A percentile compares a stretch with the other conserved stretches of the same genome.
phyloP scores from a whole-genome alignment of 176 grass and related monocot genomes.

The Juncus effusus region DNA sequence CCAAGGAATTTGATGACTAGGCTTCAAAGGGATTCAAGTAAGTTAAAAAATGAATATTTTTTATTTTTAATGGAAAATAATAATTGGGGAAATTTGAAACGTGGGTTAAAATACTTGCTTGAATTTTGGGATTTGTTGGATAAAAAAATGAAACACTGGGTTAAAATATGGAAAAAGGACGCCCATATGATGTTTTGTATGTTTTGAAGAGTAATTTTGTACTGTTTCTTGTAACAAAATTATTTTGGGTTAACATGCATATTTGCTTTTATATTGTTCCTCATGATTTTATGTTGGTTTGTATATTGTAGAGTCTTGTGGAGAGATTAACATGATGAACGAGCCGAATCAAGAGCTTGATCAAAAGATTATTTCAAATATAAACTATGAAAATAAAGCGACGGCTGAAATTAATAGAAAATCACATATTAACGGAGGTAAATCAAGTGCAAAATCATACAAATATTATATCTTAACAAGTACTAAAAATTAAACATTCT shows the following conservation, averaged over 20 bases:
- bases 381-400: slow-evolving; percentile 6
- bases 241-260: neutral
- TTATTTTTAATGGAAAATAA: too few species aligned
- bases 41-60: slow-evolving; percentile 5
- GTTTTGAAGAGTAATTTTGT: neutral
- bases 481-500: neutral
- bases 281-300: slow-evolving; percentile 2
- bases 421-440: neutral
- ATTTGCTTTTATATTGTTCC: neutral
- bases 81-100: too few species aligned
- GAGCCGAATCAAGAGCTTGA: slow-evolving; percentile 31
- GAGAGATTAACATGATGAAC: slow-evolving; percentile 46
- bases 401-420: slow-evolving; percentile 13
- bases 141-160: too few species aligned
- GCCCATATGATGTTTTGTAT: too few species aligned
- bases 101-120: too few species aligned
- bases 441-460: neutral
- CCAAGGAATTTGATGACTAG: slow-evolving; percentile 33
- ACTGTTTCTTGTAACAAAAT: slow-evolving; percentile 3
- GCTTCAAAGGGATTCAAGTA: slow-evolving; percentile 63
- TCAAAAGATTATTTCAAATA: slow-evolving; percentile 20
- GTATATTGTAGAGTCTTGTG: slow-evolving; percentile 39
- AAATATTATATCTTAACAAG: neutral
- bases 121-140: too few species aligned
- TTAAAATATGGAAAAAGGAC: too few species aligned